Conservation (phyloP, 2,329 filamentous ascomycete species). For the Fulvia fulva region DNA sequence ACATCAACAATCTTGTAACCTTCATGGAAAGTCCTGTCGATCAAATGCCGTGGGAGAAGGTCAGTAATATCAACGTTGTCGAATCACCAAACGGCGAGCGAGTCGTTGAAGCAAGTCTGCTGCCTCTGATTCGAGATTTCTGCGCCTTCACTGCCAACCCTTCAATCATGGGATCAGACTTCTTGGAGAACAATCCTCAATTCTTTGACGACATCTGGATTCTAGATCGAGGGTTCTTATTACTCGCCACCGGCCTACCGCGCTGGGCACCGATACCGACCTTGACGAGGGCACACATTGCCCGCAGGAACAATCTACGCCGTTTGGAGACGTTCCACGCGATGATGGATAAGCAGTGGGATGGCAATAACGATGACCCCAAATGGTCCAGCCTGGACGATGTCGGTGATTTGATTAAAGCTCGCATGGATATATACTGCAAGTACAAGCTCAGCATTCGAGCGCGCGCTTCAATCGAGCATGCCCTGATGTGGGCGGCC, state of each 20-base stretch:
- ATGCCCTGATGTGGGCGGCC: slow-evolving; percentile 54
- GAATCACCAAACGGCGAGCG: slow-evolving; percentile 39
- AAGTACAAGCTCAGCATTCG: slow-evolving; percentile 30
- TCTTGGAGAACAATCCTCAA: slow-evolving; percentile 50
- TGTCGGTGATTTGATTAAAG: slow-evolving; percentile 33
- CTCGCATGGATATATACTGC: slow-evolving; percentile 31
- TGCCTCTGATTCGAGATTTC: slow-evolving; percentile 54
- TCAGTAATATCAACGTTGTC: slow-evolving; percentile 41
- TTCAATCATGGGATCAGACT: slow-evolving; percentile 51
- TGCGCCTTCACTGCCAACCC: slow-evolving; percentile 50
- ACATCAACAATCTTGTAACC: slow-evolving; percentile 55
- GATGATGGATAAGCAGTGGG: slow-evolving; percentile 31
- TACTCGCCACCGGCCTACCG: slow-evolving; percentile 53
- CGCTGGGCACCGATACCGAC: slow-evolving; percentile 53
- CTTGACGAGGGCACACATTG: slow-evolving; percentile 46
- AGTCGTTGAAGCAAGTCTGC: slow-evolving; percentile 51
- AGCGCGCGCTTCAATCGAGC: slow-evolving; percentile 37
- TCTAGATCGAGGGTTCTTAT: slow-evolving; percentile 52
- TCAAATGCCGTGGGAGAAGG: slow-evolving; percentile 59
- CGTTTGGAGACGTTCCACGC: slow-evolving; percentile 28
- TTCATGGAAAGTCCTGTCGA: slow-evolving; percentile 59
- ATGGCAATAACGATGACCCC: slow-evolving; percentile 29
- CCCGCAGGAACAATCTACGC: slow-evolving; percentile 27
- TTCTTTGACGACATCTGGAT: slow-evolving; percentile 54
- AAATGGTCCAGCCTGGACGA: slow-evolving; percentile 36